Evolutionary conservation across 2,329 filamentous ascomycete species (phyloP), one percentile per base, ranked within the genome.

Genomic region (Colletotrichum sp.): DNA sequence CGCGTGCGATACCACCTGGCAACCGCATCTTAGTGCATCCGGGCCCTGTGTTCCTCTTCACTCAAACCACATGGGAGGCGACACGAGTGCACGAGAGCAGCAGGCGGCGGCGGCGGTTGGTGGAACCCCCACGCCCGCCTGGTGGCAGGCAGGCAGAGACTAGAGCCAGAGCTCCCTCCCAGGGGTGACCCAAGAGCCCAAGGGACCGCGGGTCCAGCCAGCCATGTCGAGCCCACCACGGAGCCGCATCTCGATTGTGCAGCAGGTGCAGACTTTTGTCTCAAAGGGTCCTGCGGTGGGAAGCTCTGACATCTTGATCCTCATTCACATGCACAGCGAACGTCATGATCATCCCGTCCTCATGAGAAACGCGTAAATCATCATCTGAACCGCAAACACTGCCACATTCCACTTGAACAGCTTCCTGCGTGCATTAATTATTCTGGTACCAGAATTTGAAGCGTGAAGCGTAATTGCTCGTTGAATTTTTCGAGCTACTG

Each of bases 291-390:
- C 44, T 61, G 55, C 22, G 27, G 44, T 61, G 29, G 64, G 49
- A 74, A 66, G 59, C 61, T 52, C 49, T 74, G 34, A 44, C 70
- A 69, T 76, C 16, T 65, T 69, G 55, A 36, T 39, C 27, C 73
- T 72, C 55, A 57, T 72, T 76, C 70, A 73, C 71, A 74, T 74
- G 71, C 71, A 52, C 49, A 74, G 62, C 65, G 22, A 55, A 62
- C 74, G 65, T 76, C 74, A 76, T 76, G n/a, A 61, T 76, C 57
- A 69, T 29, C 64, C 49, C 27, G 49, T 30, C 64, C 44, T 76
- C 44, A 15, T 61, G 64, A 30, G 49, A 52, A 59, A 61, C 34
- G 44, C 49, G 64, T 52, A 61, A n/a, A 74, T 64, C 44, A 30
- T n/a, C n/a, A 30, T 29, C 12, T 61, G 25, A 30, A 62, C 30